These are phyloP conservation scores for Symmetrospora coprosmae DNA, from an alignment of 768 basidiomycete species.

Conservation along the genomic window DNA sequence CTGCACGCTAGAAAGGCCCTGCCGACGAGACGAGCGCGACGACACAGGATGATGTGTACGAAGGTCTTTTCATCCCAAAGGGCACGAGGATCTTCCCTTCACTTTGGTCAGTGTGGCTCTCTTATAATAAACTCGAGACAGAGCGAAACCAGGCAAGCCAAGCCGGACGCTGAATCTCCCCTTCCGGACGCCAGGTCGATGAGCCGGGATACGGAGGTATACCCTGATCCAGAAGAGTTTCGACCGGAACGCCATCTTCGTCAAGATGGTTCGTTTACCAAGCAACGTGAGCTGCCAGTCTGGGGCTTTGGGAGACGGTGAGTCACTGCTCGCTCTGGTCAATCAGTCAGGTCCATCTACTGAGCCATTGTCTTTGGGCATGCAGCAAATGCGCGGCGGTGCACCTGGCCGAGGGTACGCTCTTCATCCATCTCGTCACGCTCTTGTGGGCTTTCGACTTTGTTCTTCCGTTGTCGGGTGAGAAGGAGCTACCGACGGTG, in stretches of 20 bases:
- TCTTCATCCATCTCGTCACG: constrained; percentile 24
- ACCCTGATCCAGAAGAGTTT: constrained; percentile 25
- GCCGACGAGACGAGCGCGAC: no score
- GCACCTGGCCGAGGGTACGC: constrained; percentile 17
- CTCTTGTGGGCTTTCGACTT: constrained; percentile 6
- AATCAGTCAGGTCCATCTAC: no score
- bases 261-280: constrained; percentile 5
- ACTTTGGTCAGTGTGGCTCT: neutral
- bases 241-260: constrained; percentile 21
- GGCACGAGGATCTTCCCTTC: neutral
- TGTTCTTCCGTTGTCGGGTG: neutral
- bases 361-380: neutral
- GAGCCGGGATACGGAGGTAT: constrained; percentile 18
- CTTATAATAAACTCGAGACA: no score
- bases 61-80: constrained; percentile 2
- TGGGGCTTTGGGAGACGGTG: neutral
- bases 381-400: neutral
- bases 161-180: no score
- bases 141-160: no score
- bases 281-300: neutral
- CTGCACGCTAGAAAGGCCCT: no score
- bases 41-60: no score
- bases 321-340: no score
- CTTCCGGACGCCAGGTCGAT: neutral
- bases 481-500: neutral